Evolutionary conservation across 495 filamentous ascomycete genomes (phyloP), one percentile per base, ranked within the genome.

Genomic region (Daldinia concentrica): DNA sequence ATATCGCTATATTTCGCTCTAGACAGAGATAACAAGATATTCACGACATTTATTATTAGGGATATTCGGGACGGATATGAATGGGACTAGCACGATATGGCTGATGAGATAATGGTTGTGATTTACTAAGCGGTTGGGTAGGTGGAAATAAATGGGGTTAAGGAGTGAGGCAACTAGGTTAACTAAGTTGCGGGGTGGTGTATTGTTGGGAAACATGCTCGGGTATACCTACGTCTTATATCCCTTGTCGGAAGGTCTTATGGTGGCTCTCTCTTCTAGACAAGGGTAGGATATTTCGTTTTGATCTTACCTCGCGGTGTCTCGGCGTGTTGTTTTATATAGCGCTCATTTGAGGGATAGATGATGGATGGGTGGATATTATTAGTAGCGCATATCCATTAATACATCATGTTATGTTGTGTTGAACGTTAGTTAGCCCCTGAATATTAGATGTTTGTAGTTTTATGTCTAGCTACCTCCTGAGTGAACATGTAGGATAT

Each of bases 61-160:
- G n/a, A 51, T 36, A 43, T 60, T 60, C 11, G 34, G 64, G 56
- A 54, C 43, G 45, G 45, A 54, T 37, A 22, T 41, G 22, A 11
- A 55, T 27, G 30, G 64, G 26, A 55, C 26, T 43, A 54, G 24
- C 32, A 54, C 32, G 22, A 52, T 58, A 27, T 62, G 27, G 27
- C 62, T 34, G 50, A 54, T 24, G 58, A 50, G 24, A 39, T 64
- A 54, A 32, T 37, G 32, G 24, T 32, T 22, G 67, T 36, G 36
- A 64, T 64, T 51, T 56, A 57, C 27, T 66, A 59, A 19, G 50
- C 27, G 55, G 60, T 11, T 51, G 45, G 67, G 54, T 19, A 22
- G 41, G 52, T 32, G 54, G 52, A 30, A 34, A 60, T 64, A 59
- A 36, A 69, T 12, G 67, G 67, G 67, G 55, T 64, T 69, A 54